Base-by-base conservation (phyloP, 495 filamentous ascomycete species). In the Neurospora sp. region DNA sequence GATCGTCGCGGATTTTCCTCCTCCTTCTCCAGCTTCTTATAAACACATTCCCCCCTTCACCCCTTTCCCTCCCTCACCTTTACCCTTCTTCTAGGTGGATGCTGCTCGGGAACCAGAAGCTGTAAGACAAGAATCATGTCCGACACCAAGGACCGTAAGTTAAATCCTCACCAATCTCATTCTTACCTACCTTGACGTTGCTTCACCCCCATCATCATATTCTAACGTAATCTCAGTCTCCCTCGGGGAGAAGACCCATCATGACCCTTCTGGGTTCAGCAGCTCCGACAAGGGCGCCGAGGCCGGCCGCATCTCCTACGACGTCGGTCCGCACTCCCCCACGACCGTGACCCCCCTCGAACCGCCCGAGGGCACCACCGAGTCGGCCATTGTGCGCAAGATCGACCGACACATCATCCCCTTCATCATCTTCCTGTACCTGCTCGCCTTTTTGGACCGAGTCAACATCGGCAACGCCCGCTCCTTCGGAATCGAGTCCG, bases 391-490 rank as follows among this genome's bases (percentile, higher is more conserved):
- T 68, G 88, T 93, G 81, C 81, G 86, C 74, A 91, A 91, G 78
- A 92, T 97, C 76, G 94, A 98, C 79, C 82, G 89, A 77, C 90
- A 90, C 76, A 85, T 97, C 38, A 84, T 98, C 68, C 94, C 94
- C 0, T 92, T 91, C 75, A 82, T 97, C 61, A 93, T 90, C 77
- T 83, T 97, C 41, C 81, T 97, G 77, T 97, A 97, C 77, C 83
- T 96, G 20, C 84, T 97, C 39, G 94, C 94, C 69, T 97, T 97
- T 80, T 81, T 97, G 46, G 94, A 97, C 82, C 87, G 93, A 80
- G 90, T 80, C 74, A 94, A 93, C 75, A 91, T 90, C 76, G 88
- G 87, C 75, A 93, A 94, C 77, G 88, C 88, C n/a, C 81, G 81
- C 20, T 77, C 87, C 38, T 90, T 89, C 71, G 88, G 88, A 61